These are phyloP conservation scores for Colletotrichum sp. DNA, from an alignment of 2,329 filamentous ascomycete species.

Conservation along the genomic window DNA sequence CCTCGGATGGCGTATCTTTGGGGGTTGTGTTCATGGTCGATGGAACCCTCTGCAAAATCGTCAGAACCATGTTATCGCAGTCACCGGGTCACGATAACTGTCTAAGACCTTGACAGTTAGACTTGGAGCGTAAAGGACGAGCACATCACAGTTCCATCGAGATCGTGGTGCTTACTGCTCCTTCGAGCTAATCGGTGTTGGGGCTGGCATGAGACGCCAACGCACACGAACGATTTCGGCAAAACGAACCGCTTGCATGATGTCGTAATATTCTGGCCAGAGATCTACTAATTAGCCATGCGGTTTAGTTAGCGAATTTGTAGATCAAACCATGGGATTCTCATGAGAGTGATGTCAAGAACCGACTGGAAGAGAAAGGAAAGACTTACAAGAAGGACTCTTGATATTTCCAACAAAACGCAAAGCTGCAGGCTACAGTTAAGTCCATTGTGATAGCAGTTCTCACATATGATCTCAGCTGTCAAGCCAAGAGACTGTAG, in stretches of 20 bases:
- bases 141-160: not conserved
- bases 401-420: not conserved
- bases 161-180: not conserved
- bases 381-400: not conserved
- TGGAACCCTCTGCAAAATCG: not conserved
- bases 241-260: not conserved
- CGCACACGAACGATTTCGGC: not conserved
- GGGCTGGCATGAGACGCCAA: not conserved
- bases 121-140: not conserved
- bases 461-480: not conserved
- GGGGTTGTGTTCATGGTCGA: not conserved
- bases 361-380: not conserved
- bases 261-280: not conserved
- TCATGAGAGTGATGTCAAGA: not conserved
- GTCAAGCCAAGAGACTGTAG: not conserved
- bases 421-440: not conserved
- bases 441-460: not conserved
- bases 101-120: not conserved
- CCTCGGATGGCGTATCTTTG: not conserved
- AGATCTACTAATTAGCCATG: not conserved
- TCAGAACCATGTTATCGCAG: not conserved
- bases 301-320: not conserved
- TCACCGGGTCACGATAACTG: not conserved
- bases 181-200: not conserved
- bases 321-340: not conserved